These are phyloP conservation scores for Camillea tinctor DNA, from an alignment of 2,329 filamentous ascomycete species.

Conservation along the genomic window DNA sequence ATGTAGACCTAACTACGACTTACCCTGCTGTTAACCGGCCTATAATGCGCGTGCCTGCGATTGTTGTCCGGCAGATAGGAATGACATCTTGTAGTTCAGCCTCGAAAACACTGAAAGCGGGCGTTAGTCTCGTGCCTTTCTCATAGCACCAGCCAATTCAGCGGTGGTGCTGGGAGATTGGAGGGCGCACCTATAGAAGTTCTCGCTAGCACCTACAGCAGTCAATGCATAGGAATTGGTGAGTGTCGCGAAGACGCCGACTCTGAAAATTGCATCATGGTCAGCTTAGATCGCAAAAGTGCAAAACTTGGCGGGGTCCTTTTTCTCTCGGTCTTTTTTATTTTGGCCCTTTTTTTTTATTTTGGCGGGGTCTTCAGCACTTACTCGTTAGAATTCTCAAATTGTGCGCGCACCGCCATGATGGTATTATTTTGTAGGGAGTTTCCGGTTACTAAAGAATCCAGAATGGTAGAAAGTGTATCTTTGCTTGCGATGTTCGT, in stretches of 20 bases:
- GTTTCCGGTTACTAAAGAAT: constrained; percentile 17
- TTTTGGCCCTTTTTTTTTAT: neutral
- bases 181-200: constrained; percentile 80
- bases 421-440: constrained; percentile 25
- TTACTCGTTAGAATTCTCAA: constrained; percentile 90
- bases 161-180: neutral
- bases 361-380: constrained; percentile 37
- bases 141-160: neutral
- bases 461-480: constrained; percentile 16
- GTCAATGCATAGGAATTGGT: constrained; percentile 97
- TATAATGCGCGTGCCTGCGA: constrained; percentile 94
- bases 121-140: constrained; percentile 9
- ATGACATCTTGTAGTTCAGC: constrained; percentile 96
- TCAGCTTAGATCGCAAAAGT: constrained; percentile 11
- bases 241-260: constrained; percentile 94
- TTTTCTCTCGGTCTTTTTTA: constrained; percentile 7
- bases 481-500: neutral
- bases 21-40: constrained; percentile 91
- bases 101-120: constrained; percentile 75
- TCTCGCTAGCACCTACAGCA: constrained; percentile 91
- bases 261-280: constrained; percentile 50
- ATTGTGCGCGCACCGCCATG: constrained; percentile 72
- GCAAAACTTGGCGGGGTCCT: constrained; percentile 18
- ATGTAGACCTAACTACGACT: constrained; percentile 25
- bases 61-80: constrained; percentile 93